Evolutionary conservation across 2,329 filamentous ascomycete species (phyloP).

Genomic region (Curvularia sp.): DNA sequence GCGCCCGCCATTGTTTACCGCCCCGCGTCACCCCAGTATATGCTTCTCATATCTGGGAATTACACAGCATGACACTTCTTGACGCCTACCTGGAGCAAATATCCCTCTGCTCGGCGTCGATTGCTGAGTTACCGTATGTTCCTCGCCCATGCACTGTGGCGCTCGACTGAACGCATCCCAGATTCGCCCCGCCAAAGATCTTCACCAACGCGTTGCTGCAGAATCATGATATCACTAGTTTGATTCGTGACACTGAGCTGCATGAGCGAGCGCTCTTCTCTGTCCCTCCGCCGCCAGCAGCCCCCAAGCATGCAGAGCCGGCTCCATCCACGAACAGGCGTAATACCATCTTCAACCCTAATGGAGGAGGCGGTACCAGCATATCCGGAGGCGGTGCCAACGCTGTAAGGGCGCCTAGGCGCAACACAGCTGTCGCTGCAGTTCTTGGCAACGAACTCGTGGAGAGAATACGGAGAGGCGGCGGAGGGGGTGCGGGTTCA

Average conservation of each 20-base stretch:
- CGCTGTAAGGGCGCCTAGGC: slow-evolving; percentile 64
- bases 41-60: background rate
- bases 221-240: slow-evolving; percentile 86
- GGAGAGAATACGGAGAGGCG: slow-evolving; percentile 72
- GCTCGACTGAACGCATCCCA: slow-evolving; percentile 51
- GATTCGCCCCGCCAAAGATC: slow-evolving; percentile 88
- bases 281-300: slow-evolving; percentile 72
- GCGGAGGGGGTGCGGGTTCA: slow-evolving; percentile 61
- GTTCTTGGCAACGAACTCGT: slow-evolving; percentile 89
- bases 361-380: slow-evolving; percentile 36
- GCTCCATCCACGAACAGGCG: slow-evolving; percentile 53
- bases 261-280: slow-evolving; percentile 97
- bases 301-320: slow-evolving; percentile 56
- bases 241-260: slow-evolving; percentile 93
- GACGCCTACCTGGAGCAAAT: slow-evolving; percentile 61
- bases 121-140: slow-evolving; percentile 56
- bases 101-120: slow-evolving; percentile 57
- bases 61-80: slow-evolving; percentile 52
- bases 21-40: slow-evolving; percentile 19
- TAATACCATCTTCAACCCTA: slow-evolving; percentile 58
- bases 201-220: slow-evolving; percentile 93
- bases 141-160: background rate
- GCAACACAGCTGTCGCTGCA: slow-evolving; percentile 85
- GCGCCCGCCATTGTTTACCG: slow-evolving; percentile 23
- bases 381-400: slow-evolving; percentile 51